Base-by-base conservation (phyloP, 192 early-diverging fungal genomes). In the Coemansia guatemalensis region DNA sequence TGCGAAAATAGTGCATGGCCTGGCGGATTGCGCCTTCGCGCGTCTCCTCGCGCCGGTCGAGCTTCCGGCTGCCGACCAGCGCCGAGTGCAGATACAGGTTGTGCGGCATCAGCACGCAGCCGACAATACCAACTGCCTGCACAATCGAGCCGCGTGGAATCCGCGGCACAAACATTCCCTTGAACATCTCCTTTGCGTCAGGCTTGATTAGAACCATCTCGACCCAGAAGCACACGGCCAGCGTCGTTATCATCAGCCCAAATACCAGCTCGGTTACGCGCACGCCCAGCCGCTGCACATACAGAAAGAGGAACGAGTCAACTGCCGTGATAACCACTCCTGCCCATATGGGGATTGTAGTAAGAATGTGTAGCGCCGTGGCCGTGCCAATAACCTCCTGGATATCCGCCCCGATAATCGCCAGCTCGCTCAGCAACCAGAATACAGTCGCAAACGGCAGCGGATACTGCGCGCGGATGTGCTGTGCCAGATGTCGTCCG, bases 321-420 rank as follows among this genome's bases (percentile, higher is more conserved):
- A 89, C 73, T 2, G 88, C 84, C 1, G 94, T 96, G 35, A 96
- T 78, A 23, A 92, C 68, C 0, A 95, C 89, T 12, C 94, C 94
- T 7, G 87, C 82, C 77, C 85, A 85, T 14, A 96, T 62, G 3
- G 88, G 87, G 1, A 94, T 55, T 9, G 69, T 59, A 50, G 93
- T 89, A 22, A 96, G 71, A 7, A 96, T 87, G 29, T 92, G 88
- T 48, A 96, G 60, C 8, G 91, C 92, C 49, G 94, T 95, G 1
- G 93, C 93, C 4, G 93, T 93, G 8, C 94, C 94, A 44, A 96
- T 86, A 21, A 96, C 92, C 65, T 90, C 88, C 57, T 90, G 88
- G 33, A 90, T 88, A 58, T 90, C 88, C 1, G 86, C 85, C 0
- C 87, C 87, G 25, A 90, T 88, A 29, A 90, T 90, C 4, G 87